A percentile compares a stretch with the other conserved stretches of the same genome.
Conservation (phyloP, 2,329 filamentous ascomycete genomes). For the Periconia digitata region DNA sequence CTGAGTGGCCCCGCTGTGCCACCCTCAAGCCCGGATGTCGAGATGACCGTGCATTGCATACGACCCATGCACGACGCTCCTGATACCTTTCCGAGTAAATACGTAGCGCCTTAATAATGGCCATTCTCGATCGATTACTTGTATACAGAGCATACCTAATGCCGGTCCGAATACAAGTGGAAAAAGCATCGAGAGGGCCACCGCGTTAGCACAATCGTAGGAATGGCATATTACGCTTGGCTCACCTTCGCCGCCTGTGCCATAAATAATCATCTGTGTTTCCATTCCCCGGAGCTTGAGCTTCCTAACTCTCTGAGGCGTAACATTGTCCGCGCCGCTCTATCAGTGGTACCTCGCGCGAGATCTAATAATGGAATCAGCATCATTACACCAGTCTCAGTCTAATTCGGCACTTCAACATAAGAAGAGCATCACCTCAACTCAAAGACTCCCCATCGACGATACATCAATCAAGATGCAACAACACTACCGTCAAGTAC, state of each 20-base stretch:
- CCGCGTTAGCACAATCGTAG: not conserved
- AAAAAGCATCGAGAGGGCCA: not conserved
- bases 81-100: not conserved
- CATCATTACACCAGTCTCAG: not conserved
- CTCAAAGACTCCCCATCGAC: not conserved
- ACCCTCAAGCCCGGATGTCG: not conserved
- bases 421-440: not conserved
- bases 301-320: not conserved
- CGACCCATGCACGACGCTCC: not conserved
- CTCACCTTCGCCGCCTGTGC: not conserved
- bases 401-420: not conserved
- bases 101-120: not conserved
- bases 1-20: not conserved
- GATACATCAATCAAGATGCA: not conserved
- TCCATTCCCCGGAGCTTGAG: no score
- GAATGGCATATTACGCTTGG: not conserved
- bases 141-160: not conserved
- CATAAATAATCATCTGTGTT: no score
- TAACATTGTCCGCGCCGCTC: not conserved
- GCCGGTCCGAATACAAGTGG: not conserved
- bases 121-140: not conserved
- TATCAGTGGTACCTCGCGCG: not conserved
- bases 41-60: not conserved
- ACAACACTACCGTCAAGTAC: constrained; percentile 7
- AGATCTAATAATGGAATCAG: not conserved